Base-by-base conservation (phyloP, 2,329 filamentous ascomycete genomes). In the Fragosphaeria purpurea region DNA sequence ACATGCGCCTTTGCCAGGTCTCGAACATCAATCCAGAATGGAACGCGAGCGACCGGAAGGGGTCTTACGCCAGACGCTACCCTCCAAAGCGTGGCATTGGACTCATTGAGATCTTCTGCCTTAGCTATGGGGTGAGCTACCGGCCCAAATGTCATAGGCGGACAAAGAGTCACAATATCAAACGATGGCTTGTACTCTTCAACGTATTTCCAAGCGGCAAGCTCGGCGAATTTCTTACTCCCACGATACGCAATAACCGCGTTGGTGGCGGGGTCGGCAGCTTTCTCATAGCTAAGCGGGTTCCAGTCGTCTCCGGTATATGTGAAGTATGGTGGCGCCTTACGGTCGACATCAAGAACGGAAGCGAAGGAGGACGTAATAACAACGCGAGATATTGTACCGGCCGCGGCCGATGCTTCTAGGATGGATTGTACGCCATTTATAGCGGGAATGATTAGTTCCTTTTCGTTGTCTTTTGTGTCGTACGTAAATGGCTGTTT, bases 161-260 rank as follows among this genome's bases (percentile, higher is more conserved):
- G 55, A 40, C 53, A 55, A 3, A 56, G 44, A 0, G 53, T 47
- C 3, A 69, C 74, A 6, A 79, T 58, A 56, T 75, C 71, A 53
- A 78, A 79, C 32, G 56, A 59, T 32, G 73, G 71, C 48, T 67
- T 66, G 2, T 50, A 41, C 7, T 60, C 54, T 11, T 57, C 59
- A 32, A 77, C 67, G 45, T 76, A 78, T 39, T 75, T 70, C 76
- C 76, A 79, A 0, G 73, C 73, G 0, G 75, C 70, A 50, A 65
- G 65, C 66, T 80, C 76, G 44, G 76, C 76, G 3, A 74, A 66
- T 45, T 68, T 74, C 67, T 79, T 79, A 59, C 73, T 75, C 5
- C 72, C 75, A 51, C 74, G 72, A 67, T 80, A 80, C 39, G 71
- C 72, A 11, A 55, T 47, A 66, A 61, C 46, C 6, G 53, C 42